Evolutionary conservation across 2,329 filamentous ascomycete species (phyloP), one percentile per base, ranked within the genome.

Genomic region (Penicillium sp.): DNA sequence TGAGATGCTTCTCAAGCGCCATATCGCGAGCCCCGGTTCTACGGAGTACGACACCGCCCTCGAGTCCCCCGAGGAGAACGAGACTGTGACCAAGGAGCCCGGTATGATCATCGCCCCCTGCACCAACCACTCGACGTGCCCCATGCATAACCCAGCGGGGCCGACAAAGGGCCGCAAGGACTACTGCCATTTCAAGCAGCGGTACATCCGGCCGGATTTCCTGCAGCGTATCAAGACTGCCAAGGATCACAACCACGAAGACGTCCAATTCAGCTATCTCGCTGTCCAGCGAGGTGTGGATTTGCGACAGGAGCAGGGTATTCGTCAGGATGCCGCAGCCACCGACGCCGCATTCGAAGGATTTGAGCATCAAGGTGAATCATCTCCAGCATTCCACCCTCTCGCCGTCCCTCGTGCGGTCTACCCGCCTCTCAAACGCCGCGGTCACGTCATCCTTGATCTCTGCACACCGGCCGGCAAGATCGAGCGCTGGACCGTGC

Each of bases 401-500:
- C 78, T 89, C 9, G 78, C 83, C 0, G 81, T 97, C 0, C 93
- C 93, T 0, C 84, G 93, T 13, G 73, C 84, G 23, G 76, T 98
- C 36, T 75, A 90, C 23, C 81, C 85, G 0, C 89, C 93, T 0
- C 75, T 98, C 49, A 98, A 98, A 73, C 82, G 89, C 20, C 82
- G 82, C 31, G 88, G 89, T 0, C 93, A 98, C 65, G 84, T 97
- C 35, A 88, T 86, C 13, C 74, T 98, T 23, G 93, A 98, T 64
- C 66, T 97, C 2, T 98, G 93, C 74, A 97, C 93, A 0, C 86
- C 91, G 0, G 77, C 81, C 0, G 93, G 87, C 26, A 82, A 79
- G 34, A 82, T 96, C 27, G 91, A 98, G 74, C 87, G 93, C 45
- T 98, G 93, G 93, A 93, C 86, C 0, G 85, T 98, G 0, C 87